These are phyloP conservation scores for Sequoiadendron giganteum DNA, from an alignment of 75 land plant genomes.

Conservation along the genomic window DNA sequence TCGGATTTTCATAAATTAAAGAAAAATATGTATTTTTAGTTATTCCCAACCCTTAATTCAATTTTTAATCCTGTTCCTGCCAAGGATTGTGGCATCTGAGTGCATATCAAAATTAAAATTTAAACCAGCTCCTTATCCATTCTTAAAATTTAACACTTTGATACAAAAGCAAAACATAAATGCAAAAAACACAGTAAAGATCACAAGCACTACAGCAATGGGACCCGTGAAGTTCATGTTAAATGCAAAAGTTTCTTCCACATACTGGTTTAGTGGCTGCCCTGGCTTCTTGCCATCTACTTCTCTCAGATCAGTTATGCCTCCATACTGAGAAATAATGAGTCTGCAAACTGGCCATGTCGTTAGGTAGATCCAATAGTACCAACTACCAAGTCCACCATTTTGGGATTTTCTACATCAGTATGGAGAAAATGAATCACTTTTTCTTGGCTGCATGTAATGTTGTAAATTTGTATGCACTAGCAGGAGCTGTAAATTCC, in stretches of 20 bases:
- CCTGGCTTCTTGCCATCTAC: conserved; percentile 1
- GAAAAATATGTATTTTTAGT: too few species aligned
- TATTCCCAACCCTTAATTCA: too few species aligned
- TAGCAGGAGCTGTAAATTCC: background rate
- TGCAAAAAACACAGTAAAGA: conserved; percentile 45
- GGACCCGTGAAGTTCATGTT: conserved; percentile 38
- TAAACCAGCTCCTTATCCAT: conserved; percentile 21
- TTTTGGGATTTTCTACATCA: conserved; percentile 37
- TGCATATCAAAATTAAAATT: background rate
- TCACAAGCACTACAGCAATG: conserved; percentile 31
- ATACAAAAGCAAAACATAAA: conserved; percentile 42
- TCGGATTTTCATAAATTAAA: too few species aligned
- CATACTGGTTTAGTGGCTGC: background rate
- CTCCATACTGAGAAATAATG: conserved; percentile 36
- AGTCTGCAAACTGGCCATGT: conserved; percentile 34
- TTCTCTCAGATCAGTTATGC: conserved; percentile 5
- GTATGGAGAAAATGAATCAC: background rate
- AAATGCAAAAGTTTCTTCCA: conserved; percentile 46
- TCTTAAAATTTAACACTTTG: conserved; percentile 74
- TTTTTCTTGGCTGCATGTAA: background rate
- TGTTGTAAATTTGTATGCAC: background rate
- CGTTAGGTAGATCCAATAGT: conserved; percentile 30
- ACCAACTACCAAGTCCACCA: conserved; percentile 29
- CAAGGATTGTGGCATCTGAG: background rate
- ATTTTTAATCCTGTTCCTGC: background rate